Evolutionary conservation across 1,284 basidiomycete species (phyloP), one percentile per base, ranked within the genome.

Genomic region (Ceratobasidium sp.): DNA sequence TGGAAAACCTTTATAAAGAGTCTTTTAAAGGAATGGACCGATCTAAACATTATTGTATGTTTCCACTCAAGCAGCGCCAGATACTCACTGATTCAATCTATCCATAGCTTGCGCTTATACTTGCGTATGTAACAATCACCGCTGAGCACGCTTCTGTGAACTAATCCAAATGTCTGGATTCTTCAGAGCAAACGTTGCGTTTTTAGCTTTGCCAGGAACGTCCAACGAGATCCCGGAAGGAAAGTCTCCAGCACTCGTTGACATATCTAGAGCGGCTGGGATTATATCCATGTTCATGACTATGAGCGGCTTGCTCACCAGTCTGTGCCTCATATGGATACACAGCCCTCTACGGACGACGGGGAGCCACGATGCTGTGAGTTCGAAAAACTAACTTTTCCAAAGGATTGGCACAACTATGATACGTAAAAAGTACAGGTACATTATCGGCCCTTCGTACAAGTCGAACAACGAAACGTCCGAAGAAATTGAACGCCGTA

Each of bases 221-320:
- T 73, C 71, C 40, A 26, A 42, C 20, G 58, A 63, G 13, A 18
- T 33, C 13, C 67, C 67, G 39, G 49, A 55, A 7, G 46, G 28
- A 20, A 55, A 69, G 28, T 39, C 67, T 53, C 9, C 13, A 40
- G 49, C 26, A 51, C 23, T 73, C 18, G 56, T 58, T 28, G 56
- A 73, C 28, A 26, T 60, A 15, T 73, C 71, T 26, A 42, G 71
- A n/a, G 71, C 42, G n/a, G 71, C 71, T 33, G 71, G 71, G 28
- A 73, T 73, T 15, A 44, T 73, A 26, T 73, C 71, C 28, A 61
- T 73, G 71, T 73, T 73, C 46, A 53, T 73, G 49, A 73, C 71
- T 5, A 49, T 73, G 60, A 60, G 71, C 15, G 71, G 71, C 44
- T 53, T 73, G 42, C 49, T 73, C 42, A 61, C 71, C 28, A 73